Base-by-base conservation (phyloP, 2,329 filamentous ascomycete species). In the Sporothrix curviconia region DNA sequence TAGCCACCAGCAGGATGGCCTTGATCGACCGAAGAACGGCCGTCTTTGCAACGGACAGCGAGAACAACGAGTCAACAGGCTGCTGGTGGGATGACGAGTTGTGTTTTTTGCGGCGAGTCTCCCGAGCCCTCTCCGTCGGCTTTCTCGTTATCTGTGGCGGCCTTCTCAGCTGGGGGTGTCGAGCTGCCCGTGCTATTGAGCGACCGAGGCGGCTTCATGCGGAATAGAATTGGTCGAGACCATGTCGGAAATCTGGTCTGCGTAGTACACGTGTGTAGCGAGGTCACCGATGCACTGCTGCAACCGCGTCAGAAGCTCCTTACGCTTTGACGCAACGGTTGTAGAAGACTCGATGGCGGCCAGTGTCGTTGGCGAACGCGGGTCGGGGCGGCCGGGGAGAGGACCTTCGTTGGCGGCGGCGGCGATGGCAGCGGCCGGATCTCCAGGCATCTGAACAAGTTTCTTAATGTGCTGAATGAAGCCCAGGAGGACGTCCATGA, bases 241-340 rank as follows among this genome's bases (percentile, higher is more conserved):
- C 90, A 97, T 96, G 71, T 99, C 94, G 1, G 89, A 85, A 56
- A 97, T 90, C 71, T 99, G 94, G 65, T 97, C 92, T 1, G 89
- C 89, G 69, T 99, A 99, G 75, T 99, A 99, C 32, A 96, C 86
- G 67, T 99, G 94, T 0, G 90, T 96, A 2, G 92, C 91, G 28
- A 99, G 76, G 68, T 92, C 84, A n/a, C 90, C 90, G 60, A 96
- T 91, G 71, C 90, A 95, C 64, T 82, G 79, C 68, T 94, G 86
- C 15, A 97, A 79, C 32, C 85, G 82, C 34, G 76, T 71, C 28
- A 96, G 74, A 15, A 96, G 77, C 63, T 85, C 80, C 61, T 79
- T 78, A 51, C 85, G 80, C 57, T 86, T 80, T 7, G 78, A 56
- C 64, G 68, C 56, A 63, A 62, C 47, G 60, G 66, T 65, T 3